phyloP scores from a whole-genome alignment of 495 filamentous ascomycete genomes.

The Lasiosphaeriaceae sp. region DNA sequence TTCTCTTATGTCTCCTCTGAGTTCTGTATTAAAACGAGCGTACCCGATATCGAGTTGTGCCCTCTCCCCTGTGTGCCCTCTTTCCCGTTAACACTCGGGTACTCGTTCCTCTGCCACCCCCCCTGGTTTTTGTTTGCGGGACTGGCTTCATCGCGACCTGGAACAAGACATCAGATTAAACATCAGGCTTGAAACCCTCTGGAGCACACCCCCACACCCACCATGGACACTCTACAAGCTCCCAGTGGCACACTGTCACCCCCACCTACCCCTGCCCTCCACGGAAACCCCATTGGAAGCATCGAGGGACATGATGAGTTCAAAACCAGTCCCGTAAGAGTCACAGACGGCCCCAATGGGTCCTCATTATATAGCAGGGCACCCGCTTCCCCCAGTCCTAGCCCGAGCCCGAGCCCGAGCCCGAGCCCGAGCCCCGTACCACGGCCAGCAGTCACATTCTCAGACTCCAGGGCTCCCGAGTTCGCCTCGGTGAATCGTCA shows the following conservation, averaged over 20 bases:
- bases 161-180: background rate
- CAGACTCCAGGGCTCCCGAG: background rate
- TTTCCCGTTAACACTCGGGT: too few relatives aligned
- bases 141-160: background rate
- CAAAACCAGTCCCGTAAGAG: background rate
- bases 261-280: slow-evolving; percentile 22
- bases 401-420: slow-evolving; percentile 6
- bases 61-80: too few relatives aligned
- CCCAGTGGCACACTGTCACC: slow-evolving; percentile 22
- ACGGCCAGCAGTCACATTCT: background rate
- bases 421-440: background rate
- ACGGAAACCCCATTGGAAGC: background rate
- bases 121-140: background rate
- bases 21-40: background rate
- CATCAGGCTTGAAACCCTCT: background rate
- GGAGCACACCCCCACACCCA: background rate
- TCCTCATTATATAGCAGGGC: background rate
- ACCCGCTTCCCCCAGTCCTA: background rate
- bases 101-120: background rate
- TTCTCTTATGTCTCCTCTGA: too few relatives aligned
- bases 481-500: background rate
- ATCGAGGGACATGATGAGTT: background rate
- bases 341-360: background rate
- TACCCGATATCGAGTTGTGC: too few relatives aligned
- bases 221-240: slow-evolving; percentile 4